These are phyloP conservation scores for Sicyos edulis DNA, from an alignment of 306 rosid species.

Conservation along the genomic window DNA sequence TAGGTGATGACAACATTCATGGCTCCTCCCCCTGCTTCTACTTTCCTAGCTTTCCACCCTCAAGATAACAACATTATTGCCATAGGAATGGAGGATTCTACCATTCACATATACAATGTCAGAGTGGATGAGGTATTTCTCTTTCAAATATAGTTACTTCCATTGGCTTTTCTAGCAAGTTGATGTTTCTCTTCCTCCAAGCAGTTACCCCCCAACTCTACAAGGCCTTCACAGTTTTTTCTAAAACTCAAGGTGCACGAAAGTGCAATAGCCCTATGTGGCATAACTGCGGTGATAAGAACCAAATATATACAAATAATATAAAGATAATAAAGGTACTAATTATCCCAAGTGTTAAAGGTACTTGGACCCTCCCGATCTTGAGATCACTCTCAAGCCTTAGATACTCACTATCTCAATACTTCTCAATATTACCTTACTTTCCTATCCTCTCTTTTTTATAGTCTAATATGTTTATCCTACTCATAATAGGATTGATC, in stretches of 20 bases:
- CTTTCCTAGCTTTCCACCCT: slow-evolving; percentile 78
- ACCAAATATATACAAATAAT: no score
- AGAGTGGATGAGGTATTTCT: slow-evolving; percentile 69
- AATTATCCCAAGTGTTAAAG: no score
- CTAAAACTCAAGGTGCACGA: neutral
- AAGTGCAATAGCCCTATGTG: neutral
- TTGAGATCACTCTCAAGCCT: no score
- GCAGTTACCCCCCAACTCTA: neutral
- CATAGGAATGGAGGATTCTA: slow-evolving; percentile 87
- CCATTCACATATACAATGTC: slow-evolving; percentile 71
- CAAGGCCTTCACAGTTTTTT: no score
- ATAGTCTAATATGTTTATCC: no score
- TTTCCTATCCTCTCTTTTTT: no score
- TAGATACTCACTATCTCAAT: no score
- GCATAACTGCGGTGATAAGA: no score
- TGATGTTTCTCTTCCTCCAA: neutral
- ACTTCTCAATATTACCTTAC: no score
- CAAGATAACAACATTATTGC: slow-evolving; percentile 87
- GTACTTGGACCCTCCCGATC: no score
- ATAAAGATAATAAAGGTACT: no score
- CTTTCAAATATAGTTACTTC: slow-evolving; percentile 6
- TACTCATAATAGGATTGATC: no score
- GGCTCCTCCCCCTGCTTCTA: slow-evolving; percentile 74
- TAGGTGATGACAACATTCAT: slow-evolving; percentile 85
- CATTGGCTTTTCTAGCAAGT: neutral